Evolutionary conservation across 2,329 filamentous ascomycete genomes (phyloP), one percentile per base, ranked within the genome.

Genomic region (Fusarium sp.): DNA sequence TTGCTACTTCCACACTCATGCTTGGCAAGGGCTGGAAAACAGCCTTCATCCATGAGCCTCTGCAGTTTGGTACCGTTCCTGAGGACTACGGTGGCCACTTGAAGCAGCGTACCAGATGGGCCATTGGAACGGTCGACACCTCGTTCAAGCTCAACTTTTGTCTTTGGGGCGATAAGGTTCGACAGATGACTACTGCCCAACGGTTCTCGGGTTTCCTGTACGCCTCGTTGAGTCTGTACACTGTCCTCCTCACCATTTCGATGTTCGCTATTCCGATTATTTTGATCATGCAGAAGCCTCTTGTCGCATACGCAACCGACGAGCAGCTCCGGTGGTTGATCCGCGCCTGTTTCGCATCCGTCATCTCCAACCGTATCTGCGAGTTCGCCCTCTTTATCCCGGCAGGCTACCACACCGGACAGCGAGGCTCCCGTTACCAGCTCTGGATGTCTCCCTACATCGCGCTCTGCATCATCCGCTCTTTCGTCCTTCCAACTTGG

Each of bases 401-500:
- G 0, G 83, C 86, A 3, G 87, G 88, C 21, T 89, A 89, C 72
- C 84, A 87, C 74, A 86, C 85, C 13, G 87, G 86, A 6, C 86
- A 88, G 75, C 82, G 87, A 56, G 86, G 86, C 41, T 82, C 83
- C 4, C 81, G 86, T 6, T 85, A 85, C 66, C 85, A 88, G 76
- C 79, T 89, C 28, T 90, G 88, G 87, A 89, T 89, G 87, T 83
- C 87, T 9, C 87, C 87, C 0, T 90, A 88, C 76, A 86, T 88
- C 63, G 85, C 86, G 1, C 79, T 88, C 13, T 86, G 84, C 71
- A 84, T 89, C 56, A 77, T 89, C 53, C 86, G 86, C 4, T 83
- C 86, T 3, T 89, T 89, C 72, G 70, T 89, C 16, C 80, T 89
- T 4, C 87, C 87, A 26, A 83, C 75, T 10, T 89, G 87, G 87